Base-by-base conservation (phyloP, 2,329 filamentous ascomycete species). In the Fusarium armeniacum region DNA sequence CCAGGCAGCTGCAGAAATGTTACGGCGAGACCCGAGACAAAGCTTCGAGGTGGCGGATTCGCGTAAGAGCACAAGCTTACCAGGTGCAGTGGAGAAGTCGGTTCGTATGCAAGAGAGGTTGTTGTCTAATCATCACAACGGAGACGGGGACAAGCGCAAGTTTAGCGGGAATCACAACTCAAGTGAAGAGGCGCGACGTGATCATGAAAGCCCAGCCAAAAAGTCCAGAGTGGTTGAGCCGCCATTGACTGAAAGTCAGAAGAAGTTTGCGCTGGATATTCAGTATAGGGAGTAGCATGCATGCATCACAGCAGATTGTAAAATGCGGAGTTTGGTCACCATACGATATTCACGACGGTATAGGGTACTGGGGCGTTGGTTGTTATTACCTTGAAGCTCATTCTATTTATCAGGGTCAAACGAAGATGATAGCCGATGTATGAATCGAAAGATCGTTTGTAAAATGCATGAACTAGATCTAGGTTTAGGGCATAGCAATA, bases 1-100 rank as follows among this genome's bases (percentile, higher is more conserved):
- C 74, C 91, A 92, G 68, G 89, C 89, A 45, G 93, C 93, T 3
- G 90, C 90, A 3, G 90, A 89, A 70, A 89, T 95, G 89, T 84
- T 93, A 67, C 90, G 91, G 18, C 85, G 88, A 38, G 84, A 88
- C 52, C 80, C 85, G 2, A 81, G 84, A 12, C 81, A 84, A 75
- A 86, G 84, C 66, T 86, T 87, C 26, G 86, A 87, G 43, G 80
- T 85, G 5, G 82, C 81, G 1, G 80, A 78, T 62, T 82, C 84
- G 76, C 9, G 83, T 81, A 16, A 79, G 82, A 83, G 3, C 28
- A 11, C 28, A 30, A 30, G 28, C 28, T 30, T 83, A 11, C 83
- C 84, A 2, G 77, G 77, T 2, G 80, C 83, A 16, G 76, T 79
- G 3, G 85, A 86, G 65, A 72, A 71, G 73, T 81, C 81, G 24